These are phyloP conservation scores for Yamadazyma tumulicola DNA, from an alignment of 805 yeast genomes.

Conservation along the genomic window DNA sequence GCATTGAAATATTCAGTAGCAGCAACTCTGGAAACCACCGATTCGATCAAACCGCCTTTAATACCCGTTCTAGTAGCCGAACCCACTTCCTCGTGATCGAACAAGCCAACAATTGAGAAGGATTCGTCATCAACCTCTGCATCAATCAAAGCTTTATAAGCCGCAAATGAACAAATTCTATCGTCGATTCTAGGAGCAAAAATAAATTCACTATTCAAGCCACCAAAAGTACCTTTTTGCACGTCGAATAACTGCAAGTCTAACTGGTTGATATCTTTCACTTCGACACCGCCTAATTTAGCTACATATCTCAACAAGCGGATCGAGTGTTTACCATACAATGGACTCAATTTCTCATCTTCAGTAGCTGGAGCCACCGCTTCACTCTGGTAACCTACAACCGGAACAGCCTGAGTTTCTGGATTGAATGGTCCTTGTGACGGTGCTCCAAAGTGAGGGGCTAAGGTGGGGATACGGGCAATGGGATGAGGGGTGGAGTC, in stretches of 20 bases:
- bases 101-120: slow-evolving; percentile 61
- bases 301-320: slow-evolving; percentile 68
- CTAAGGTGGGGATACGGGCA: slow-evolving; percentile 38
- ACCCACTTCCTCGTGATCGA: slow-evolving; percentile 83
- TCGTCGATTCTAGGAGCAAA: slow-evolving; percentile 85
- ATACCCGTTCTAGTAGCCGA: slow-evolving; percentile 80
- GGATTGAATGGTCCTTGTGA: slow-evolving; percentile 25
- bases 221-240: slow-evolving; percentile 76
- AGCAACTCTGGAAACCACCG: slow-evolving; percentile 56
- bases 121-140: slow-evolving; percentile 29
- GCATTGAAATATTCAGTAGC: slow-evolving; percentile 22
- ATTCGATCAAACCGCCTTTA: slow-evolving; percentile 68
- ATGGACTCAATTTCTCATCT: slow-evolving; percentile 60
- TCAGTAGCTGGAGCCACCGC: slow-evolving; percentile 49
- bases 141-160: slow-evolving; percentile 55
- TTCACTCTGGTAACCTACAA: slow-evolving; percentile 28
- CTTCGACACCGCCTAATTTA: slow-evolving; percentile 52
- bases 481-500: slow-evolving; percentile 34
- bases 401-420: slow-evolving; percentile 40
- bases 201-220: slow-evolving; percentile 62
- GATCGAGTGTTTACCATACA: slow-evolving; percentile 66
- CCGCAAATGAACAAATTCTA: slow-evolving; percentile 76
- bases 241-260: slow-evolving; percentile 81
- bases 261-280: slow-evolving; percentile 60
- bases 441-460: slow-evolving; percentile 34